Conservation (phyloP, 495 filamentous ascomycete genomes). For the Chaetomium tenue region DNA sequence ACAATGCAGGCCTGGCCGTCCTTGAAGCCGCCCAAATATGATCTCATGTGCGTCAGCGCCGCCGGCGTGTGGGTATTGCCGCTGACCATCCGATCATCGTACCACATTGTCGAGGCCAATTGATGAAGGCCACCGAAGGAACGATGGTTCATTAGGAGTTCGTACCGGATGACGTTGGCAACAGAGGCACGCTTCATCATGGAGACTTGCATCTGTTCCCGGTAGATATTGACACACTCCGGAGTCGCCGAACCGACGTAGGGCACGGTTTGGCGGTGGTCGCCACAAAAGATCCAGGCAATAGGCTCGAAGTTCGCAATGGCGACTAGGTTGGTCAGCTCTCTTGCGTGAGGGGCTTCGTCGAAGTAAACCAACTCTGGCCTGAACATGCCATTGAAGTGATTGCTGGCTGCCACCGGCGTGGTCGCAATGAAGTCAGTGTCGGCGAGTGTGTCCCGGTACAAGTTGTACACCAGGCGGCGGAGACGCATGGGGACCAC, state of each 20-base stretch:
- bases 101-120: conserved; percentile 27
- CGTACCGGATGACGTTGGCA: conserved; percentile 12
- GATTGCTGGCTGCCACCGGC: conserved; percentile 24
- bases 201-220: conserved; percentile 21
- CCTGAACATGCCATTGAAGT: conserved; percentile 28
- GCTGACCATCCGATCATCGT: conserved; percentile 20
- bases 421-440: conserved; percentile 35
- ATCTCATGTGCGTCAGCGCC: conserved; percentile 9
- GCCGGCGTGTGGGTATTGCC: neutral
- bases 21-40: conserved; percentile 15
- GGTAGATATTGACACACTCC: conserved; percentile 11
- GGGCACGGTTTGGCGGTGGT: conserved; percentile 32
- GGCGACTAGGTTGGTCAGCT: conserved; percentile 31
- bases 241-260: conserved; percentile 14
- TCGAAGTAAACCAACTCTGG: conserved; percentile 34
- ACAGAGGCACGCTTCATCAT: conserved; percentile 30
- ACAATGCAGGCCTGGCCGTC: neutral
- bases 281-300: conserved; percentile 33
- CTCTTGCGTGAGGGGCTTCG: conserved; percentile 28
- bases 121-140: conserved; percentile 26
- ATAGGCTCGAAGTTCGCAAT: conserved; percentile 31
- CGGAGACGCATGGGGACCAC: conserved; percentile 5
- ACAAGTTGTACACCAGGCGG: conserved; percentile 19
- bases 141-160: conserved; percentile 35
- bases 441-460: conserved; percentile 20